Conservation (phyloP, 169 alveolate genomes). For the Toxoplasma gondii region DNA sequence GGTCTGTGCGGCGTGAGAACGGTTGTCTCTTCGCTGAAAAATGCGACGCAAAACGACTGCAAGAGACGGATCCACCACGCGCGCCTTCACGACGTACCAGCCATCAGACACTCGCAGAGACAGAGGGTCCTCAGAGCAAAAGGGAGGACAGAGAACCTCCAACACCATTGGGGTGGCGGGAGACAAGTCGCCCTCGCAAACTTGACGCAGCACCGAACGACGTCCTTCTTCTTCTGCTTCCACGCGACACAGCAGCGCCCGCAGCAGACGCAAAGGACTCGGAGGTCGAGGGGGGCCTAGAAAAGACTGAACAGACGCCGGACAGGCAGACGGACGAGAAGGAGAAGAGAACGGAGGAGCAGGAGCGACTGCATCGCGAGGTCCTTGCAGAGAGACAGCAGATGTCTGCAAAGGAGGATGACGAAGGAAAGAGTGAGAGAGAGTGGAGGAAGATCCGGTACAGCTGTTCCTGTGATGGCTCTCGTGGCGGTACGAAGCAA, state of each 20-base stretch:
- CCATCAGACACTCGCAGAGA: not conserved
- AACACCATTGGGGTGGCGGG: not conserved
- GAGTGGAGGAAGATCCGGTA: no score
- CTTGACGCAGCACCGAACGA: not conserved
- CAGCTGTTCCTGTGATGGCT: no score
- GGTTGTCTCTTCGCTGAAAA: not conserved
- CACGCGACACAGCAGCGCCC: not conserved
- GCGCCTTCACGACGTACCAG: not conserved
- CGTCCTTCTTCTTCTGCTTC: not conserved
- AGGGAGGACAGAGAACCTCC: not conserved
- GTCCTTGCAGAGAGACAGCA: no score
- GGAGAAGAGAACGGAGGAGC: no score
- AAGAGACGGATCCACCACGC: not conserved
- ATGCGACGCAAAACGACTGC: not conserved
- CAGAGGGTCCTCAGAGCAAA: not conserved
- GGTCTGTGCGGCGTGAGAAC: no score
- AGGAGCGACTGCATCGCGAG: no score
- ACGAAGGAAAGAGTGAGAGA: no score
- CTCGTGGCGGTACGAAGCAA: not conserved
- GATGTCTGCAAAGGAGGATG: no score
- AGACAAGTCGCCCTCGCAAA: not conserved
- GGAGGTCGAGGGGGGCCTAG: not conserved
- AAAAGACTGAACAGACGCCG: not conserved
- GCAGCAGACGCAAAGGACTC: not conserved
- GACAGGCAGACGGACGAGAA: not conserved